Evolutionary conservation across 371 early-diverging fungal genomes (phyloP), one percentile per base, ranked within the genome.

Genomic region (Basidiobolus meristosporus): DNA sequence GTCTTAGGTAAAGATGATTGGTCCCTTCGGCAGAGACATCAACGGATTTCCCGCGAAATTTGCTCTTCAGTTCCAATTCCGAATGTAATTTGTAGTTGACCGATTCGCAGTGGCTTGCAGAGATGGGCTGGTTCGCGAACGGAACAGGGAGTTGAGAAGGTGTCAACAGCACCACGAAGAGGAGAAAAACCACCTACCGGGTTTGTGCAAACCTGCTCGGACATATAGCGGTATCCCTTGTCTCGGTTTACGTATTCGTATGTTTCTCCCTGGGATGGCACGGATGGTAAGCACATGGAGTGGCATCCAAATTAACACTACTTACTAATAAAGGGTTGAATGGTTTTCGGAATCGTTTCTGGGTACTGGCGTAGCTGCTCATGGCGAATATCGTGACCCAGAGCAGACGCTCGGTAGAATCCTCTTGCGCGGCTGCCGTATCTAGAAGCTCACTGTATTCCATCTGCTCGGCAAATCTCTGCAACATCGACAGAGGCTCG

Each of bases 191-290:
- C 14, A 56, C 64, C 45, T 63, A 68, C 68, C 26, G 86, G 88
- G 44, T 87, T 86, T 46, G 86, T 87, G 38, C 64, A 61, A 11
- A 86, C 86, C 52, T 87, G 87, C 53, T 87, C 88, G 0, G 82
- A 74, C 16, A 87, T 41, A 47, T 79, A 83, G 19, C 87, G 62
- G 51, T 62, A 82, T 47, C 59, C 51, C 45, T 73, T 73, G 44
- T 86, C 87, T n/a, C 64, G 57, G n/a, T 72, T 56, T 19, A 81
- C 76, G 42, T 77, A 69, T 60, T 87, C 88, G 47, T 63, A 87
- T 0, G 88, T 87, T 51, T 87, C 88, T 26, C 88, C 88, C 62
- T 60, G 43, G n/a, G 39, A 32, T 17, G 20, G n/a, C n/a, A n/a
- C n/a, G n/a, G n/a, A n/a, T n/a, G n/a, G n/a, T n/a, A n/a, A n/a